These are phyloP conservation scores for Aspergillus puulaauensis DNA, from an alignment of 2,329 filamentous ascomycete species.

Conservation along the genomic window DNA sequence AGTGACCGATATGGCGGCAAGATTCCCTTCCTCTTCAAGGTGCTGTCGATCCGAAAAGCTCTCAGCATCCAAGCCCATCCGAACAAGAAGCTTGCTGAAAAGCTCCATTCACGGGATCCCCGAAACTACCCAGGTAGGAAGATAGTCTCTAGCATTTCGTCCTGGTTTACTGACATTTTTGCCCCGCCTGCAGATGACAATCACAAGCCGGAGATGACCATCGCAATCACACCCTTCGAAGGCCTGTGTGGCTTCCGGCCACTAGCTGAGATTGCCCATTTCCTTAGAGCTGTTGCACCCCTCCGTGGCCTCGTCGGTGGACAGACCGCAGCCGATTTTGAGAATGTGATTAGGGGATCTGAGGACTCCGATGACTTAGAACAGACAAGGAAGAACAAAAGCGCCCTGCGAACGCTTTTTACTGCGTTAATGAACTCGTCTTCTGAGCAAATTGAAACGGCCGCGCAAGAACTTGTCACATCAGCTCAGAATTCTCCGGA, in stretches of 20 bases:
- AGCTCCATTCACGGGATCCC: conserved; percentile 79
- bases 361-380: conserved; percentile 48
- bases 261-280: conserved; percentile 80
- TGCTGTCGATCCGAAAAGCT: conserved; percentile 92
- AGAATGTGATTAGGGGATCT: conserved; percentile 57
- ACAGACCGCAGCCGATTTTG: conserved; percentile 52
- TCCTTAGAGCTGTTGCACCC: conserved; percentile 66
- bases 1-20: conserved; percentile 73
- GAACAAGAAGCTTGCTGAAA: conserved; percentile 89
- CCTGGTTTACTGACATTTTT: background rate
- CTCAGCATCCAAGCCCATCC: conserved; percentile 96
- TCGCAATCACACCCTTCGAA: conserved; percentile 94
- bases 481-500: conserved; percentile 67
- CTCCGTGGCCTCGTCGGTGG: conserved; percentile 65
- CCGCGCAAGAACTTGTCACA: conserved; percentile 67
- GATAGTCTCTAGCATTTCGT: background rate
- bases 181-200: conserved; percentile 69
- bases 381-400: conserved; percentile 67
- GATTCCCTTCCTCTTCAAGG: conserved; percentile 96
- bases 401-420: conserved; percentile 73
- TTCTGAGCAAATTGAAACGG: conserved; percentile 62
- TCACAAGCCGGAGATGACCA: conserved; percentile 99
- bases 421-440: conserved; percentile 76
- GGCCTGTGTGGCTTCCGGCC: conserved; percentile 95
- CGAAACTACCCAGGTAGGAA: conserved; percentile 80